Conservation (phyloP, 78 protist genomes). For the Dictyostelium citrinum region DNA sequence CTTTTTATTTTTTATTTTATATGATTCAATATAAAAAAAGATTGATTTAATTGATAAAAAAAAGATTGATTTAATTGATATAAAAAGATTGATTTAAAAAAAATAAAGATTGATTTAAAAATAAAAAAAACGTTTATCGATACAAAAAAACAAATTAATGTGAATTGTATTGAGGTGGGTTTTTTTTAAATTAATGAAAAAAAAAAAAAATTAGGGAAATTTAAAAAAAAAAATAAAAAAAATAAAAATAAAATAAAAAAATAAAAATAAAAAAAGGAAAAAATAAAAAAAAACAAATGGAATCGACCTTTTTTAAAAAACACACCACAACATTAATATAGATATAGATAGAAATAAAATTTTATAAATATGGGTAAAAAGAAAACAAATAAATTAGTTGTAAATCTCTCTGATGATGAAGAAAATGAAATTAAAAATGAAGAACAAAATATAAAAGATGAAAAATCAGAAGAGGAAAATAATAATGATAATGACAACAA, state of each 20-base stretch:
- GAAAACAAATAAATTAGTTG: conserved; percentile 30
- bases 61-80: too few species aligned
- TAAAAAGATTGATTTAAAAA: neutral
- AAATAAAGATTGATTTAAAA: too few species aligned
- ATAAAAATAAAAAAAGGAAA: neutral
- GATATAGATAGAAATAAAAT: neutral
- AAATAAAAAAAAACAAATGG: neutral
- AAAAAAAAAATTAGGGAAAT: neutral
- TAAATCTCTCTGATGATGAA: conserved; percentile 21
- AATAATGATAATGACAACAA: neutral
- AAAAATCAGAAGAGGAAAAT: too few species aligned
- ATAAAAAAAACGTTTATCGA: neutral
- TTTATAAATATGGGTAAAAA: conserved; percentile 48
- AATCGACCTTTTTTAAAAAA: neutral
- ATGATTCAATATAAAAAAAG: too few species aligned
- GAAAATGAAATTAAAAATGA: neutral
- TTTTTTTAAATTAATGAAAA: neutral
- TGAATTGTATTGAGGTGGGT: neutral
- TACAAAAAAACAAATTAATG: neutral
- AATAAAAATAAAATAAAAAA: neutral
- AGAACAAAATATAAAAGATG: neutral
- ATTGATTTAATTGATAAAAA: neutral
- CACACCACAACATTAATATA: neutral
- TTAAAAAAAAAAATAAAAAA: neutral
- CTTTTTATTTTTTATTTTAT: neutral